Evolutionary conservation across 257 asterid genomes (phyloP), one percentile per base, ranked within the genome.

Genomic region (Echium plantagineum): DNA sequence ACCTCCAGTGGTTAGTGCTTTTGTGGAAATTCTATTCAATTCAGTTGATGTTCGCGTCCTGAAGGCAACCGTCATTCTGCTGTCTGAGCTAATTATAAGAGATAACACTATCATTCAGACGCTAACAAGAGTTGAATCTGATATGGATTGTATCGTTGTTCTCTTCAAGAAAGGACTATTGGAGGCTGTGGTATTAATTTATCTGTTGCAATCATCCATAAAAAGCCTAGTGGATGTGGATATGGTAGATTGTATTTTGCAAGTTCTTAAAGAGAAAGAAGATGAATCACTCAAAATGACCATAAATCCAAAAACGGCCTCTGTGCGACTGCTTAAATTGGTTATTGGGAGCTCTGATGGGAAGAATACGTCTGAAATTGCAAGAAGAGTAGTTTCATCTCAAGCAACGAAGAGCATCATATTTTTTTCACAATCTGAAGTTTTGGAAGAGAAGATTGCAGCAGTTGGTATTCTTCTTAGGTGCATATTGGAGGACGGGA

Each of bases 71-170:
- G 66, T 83, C 52, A 57, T 69, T 51, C 85, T 89, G 18, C 68
- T 89, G 42, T 66, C 80, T 10, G 95, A 85, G 76, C 80, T 89
- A 0, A 95, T 86, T 10, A 71, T 66, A 19, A 77, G 85, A 69
- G 89, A 82, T 32, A 76, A 63, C 9, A 62, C 51, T 18, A 94
- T 83, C 10, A 65, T 85, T 15, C 91, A 77, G 64, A 86, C 89
- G 13, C 77, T 89, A 12, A 82, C 85, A 1, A 71, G 90, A 56
- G 95, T 89, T 16, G 95, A 85, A 26, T 83, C 96, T 4, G 95
- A 89, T 31, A 94, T 85, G 9, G 83, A 81, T 8, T 66, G 87
- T 74, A 59, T 89, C 19, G 73, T 85, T 9, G 77, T 77, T 63
- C 89, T 89, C 42, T 83, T 85, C 60, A 79, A 80, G 80, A 80